These are phyloP conservation scores for Rhodotorula mucilaginosa DNA, from an alignment of 1,284 basidiomycete genomes.

Conservation along the genomic window DNA sequence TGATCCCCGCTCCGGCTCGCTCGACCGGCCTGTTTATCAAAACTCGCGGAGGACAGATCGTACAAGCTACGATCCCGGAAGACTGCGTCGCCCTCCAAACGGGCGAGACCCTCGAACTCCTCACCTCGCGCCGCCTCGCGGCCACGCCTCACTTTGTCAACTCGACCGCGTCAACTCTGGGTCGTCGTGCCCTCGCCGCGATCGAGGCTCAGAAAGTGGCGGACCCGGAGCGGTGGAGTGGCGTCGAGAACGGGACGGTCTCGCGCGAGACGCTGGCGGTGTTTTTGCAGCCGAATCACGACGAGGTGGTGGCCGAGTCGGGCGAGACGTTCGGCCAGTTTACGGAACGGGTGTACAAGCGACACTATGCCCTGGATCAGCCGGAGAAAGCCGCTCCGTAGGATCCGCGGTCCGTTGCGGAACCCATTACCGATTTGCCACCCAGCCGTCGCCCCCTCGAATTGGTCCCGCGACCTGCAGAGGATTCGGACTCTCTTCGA, in stretches of 20 bases:
- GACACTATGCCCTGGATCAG: constrained; percentile 24
- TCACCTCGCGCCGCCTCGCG: constrained; percentile 69
- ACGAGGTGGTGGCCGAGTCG: constrained; percentile 64
- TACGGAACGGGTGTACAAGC: constrained; percentile 32
- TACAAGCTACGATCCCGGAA: constrained; percentile 75
- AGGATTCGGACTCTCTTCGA: neutral
- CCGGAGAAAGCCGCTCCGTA: neutral
- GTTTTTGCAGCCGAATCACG: constrained; percentile 78
- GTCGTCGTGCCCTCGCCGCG: constrained; percentile 18
- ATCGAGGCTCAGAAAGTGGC: constrained; percentile 44
- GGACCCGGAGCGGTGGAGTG: constrained; percentile 51
- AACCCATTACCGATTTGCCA: no score
- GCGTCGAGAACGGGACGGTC: constrained; percentile 71
- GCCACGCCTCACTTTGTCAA: constrained; percentile 90
- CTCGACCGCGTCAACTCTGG: constrained; percentile 37
- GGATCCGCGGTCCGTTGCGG: neutral
- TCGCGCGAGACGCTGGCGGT: constrained; percentile 56
- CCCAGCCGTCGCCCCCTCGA: neutral
- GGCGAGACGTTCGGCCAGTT: constrained; percentile 81
- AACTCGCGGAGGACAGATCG: constrained; percentile 66
- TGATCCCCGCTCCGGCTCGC: constrained; percentile 66
- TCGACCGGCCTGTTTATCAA: constrained; percentile 83
- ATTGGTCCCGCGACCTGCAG: neutral
- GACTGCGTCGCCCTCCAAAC: constrained; percentile 85
- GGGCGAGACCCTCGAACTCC: constrained; percentile 83